Percentiles rank a stretch among this genome's conserved stretches.
These are phyloP conservation scores for Crithidia acanthocephali DNA, from an alignment of 208 protist genomes.

Conservation along the genomic window DNA sequence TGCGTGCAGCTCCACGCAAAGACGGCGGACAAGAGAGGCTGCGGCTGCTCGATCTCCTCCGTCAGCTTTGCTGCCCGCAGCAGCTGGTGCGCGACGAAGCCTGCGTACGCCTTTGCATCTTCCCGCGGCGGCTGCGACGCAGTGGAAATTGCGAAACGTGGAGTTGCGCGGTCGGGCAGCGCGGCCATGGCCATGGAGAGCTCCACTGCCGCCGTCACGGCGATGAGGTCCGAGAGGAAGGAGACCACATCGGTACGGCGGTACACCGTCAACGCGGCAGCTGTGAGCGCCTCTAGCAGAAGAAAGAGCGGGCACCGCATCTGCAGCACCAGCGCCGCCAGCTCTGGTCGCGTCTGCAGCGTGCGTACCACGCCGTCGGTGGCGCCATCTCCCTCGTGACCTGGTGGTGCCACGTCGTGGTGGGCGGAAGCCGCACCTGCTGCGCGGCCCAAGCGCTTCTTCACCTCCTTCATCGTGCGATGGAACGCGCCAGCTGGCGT, in stretches of 20 bases:
- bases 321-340: constrained; percentile 11
- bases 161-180: too few relatives aligned
- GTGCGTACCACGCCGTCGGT: not conserved
- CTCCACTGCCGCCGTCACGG: constrained; percentile 33
- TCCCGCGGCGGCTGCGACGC: too few relatives aligned
- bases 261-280: constrained; percentile 39
- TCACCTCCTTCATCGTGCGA: constrained; percentile 7
- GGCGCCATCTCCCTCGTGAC: not conserved
- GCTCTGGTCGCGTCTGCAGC: constrained; percentile 1
- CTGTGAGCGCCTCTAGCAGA: constrained; percentile 49
- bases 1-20: constrained; percentile 35
- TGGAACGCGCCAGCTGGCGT: constrained; percentile 21
- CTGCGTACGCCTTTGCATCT: constrained; percentile 27
- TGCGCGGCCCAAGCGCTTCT: constrained; percentile 4
- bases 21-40: constrained; percentile 53
- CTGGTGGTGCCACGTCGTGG: not conserved
- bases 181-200: constrained; percentile 3
- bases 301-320: constrained; percentile 32
- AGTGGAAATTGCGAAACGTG: too few relatives aligned
- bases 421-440: not conserved
- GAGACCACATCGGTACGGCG: constrained; percentile 47
- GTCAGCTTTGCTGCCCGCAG: constrained; percentile 61
- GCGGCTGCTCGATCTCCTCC: constrained; percentile 70
- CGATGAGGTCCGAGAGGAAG: constrained; percentile 38
- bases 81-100: constrained; percentile 52